phyloP scores from a whole-genome alignment of 78 protist genomes.

The Speleostelium caveatum region DNA sequence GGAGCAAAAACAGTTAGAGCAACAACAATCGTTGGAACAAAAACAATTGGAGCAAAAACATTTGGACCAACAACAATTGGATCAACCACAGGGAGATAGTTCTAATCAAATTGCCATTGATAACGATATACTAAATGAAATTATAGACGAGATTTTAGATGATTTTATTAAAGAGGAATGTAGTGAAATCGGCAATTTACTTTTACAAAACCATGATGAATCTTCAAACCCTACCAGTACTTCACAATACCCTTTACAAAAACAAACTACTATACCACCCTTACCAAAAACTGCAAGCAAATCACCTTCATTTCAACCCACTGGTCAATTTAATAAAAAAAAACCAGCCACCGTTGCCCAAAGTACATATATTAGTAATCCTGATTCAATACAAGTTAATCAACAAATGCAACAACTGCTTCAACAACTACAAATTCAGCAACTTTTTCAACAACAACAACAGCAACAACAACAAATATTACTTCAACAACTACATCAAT shows the following conservation, averaged over 20 bases:
- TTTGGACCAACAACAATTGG: not conserved
- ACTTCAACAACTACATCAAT: not conserved
- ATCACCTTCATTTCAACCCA: not conserved
- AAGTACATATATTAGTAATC: no score
- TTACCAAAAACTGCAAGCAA: not conserved
- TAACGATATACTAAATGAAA: no score
- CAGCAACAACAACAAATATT: conserved; percentile 9
- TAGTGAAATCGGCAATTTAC: not conserved
- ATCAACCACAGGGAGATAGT: not conserved
- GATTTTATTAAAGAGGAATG: conserved; percentile 38
- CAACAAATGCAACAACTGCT: not conserved
- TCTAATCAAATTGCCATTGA: no score
- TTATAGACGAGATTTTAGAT: conserved; percentile 40
- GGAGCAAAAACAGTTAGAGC: not conserved
- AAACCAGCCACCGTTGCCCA: no score
- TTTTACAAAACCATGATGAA: conserved; percentile 1
- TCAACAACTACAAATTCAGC: conserved; percentile 4
- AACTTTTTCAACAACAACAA: conserved; percentile 3
- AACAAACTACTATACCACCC: conserved; percentile 1
- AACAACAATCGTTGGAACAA: not conserved
- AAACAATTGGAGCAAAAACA: not conserved
- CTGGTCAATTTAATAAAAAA: no score
- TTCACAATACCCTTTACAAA: not conserved
- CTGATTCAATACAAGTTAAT: not conserved
- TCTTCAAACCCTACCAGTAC: not conserved